Evolutionary conservation across 345 rosid species (phyloP).

Genomic region (Brassica nigra): DNA sequence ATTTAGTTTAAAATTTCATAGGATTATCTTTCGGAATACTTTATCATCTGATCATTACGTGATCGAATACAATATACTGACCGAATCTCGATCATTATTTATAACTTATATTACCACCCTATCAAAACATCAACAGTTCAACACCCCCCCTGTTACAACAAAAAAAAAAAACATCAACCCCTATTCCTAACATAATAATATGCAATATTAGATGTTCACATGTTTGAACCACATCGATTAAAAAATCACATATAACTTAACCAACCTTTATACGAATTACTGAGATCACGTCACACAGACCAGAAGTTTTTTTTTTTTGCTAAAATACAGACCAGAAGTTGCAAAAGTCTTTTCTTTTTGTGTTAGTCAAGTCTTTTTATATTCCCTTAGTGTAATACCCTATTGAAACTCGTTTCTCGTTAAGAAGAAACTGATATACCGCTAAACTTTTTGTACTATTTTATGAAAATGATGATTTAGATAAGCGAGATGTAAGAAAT

Average conservation of each 20-base stretch:
- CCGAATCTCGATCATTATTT: conserved; percentile 14
- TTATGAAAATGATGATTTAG: too few species aligned
- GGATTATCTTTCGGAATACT: not conserved
- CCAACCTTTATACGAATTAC: not conserved
- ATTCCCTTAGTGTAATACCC: not conserved
- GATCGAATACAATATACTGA: conserved; percentile 16
- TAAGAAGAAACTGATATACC: too few species aligned
- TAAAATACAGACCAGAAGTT: too few species aligned
- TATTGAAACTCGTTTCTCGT: too few species aligned
- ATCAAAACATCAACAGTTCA: too few species aligned
- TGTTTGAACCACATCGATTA: not conserved
- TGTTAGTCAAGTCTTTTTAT: not conserved
- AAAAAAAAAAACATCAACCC: too few species aligned
- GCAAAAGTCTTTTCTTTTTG: not conserved
- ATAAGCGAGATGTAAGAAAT: too few species aligned
- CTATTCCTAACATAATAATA: too few species aligned
- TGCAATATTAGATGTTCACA: not conserved
- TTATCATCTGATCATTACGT: conserved; percentile 6
- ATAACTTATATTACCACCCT: not conserved
- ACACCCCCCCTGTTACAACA: too few species aligned
- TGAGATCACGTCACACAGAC: not conserved
- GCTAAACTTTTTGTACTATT: too few species aligned
- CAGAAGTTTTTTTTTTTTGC: too few species aligned
- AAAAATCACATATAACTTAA: not conserved
- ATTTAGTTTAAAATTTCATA: not conserved